These are phyloP conservation scores for Vigna angularis DNA, from an alignment of 306 rosid species.

Conservation along the genomic window DNA sequence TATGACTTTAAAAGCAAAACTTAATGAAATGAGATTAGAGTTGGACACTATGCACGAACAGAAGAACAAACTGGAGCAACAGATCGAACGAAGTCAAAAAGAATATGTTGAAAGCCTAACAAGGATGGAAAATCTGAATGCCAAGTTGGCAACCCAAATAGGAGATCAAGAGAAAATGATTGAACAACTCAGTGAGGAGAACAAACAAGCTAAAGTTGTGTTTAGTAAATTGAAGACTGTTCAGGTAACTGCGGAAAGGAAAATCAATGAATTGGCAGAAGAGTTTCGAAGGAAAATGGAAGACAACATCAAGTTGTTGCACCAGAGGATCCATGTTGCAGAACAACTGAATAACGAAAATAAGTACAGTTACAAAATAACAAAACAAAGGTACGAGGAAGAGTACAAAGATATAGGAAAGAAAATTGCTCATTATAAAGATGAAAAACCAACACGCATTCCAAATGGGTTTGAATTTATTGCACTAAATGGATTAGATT, in stretches of 20 bases:
- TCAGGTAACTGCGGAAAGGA: constrained; percentile 53
- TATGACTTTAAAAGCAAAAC: constrained; percentile 41
- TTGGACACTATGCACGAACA: constrained; percentile 51
- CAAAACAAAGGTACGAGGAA: constrained; percentile 51
- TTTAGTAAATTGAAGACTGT: constrained; percentile 38
- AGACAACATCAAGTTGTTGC: constrained; percentile 61
- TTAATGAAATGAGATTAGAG: constrained; percentile 48
- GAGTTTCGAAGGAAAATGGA: constrained; percentile 57
- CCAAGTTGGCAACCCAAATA: constrained; percentile 48
- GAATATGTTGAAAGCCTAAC: constrained; percentile 45
- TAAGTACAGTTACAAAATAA: constrained; percentile 55
- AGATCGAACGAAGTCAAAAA: constrained; percentile 46
- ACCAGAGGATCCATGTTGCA: constrained; percentile 67
- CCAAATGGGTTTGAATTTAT: background rate
- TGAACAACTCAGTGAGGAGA: constrained; percentile 33
- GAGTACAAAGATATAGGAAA: constrained; percentile 51
- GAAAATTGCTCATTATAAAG: constrained; percentile 51
- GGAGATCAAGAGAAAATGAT: constrained; percentile 52
- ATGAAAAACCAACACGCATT: background rate
- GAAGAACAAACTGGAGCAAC: constrained; percentile 57
- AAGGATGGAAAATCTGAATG: constrained; percentile 44
- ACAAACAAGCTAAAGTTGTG: constrained; percentile 35
- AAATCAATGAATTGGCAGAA: constrained; percentile 65
- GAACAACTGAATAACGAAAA: constrained; percentile 73
- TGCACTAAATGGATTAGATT: constrained; percentile 41